Evolutionary conservation across 2,329 filamentous ascomycete species (phyloP), one percentile per base, ranked within the genome.

Genomic region (Clarireedia hainanense): DNA sequence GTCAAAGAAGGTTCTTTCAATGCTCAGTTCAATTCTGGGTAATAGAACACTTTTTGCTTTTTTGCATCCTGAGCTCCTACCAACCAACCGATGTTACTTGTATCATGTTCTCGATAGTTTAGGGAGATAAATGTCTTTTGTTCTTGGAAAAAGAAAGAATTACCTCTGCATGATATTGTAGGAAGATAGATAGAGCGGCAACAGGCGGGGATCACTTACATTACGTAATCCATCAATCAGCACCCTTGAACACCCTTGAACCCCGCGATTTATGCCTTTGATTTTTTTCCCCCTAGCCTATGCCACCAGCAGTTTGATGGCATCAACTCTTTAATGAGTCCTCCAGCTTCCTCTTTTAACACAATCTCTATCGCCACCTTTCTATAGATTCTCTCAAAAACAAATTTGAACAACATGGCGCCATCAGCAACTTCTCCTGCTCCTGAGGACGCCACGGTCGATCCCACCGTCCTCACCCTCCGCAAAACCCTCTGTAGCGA

Each of bases 401-500:
- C 3, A 34, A 49, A 12, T 2, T 7, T 7, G 30, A 49, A 27
- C 34, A 36, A 27, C 9, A 73, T 73, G 69, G 57, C 68, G 17
- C 65, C 67, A 40, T 66, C 67, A 59, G 63, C 66, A 37, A 67
- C 63, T n/a, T 68, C 61, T 34, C 62, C 63, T 24, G 43, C 60
- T 46, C 53, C 60, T 24, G 46, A 30, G 27, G 46, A 40, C 26
- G 26, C 27, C 7, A 40, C 50, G 12, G 51, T 57, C 15, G 69
- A 73, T 58, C 62, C 67, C 52, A 74, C 74, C 6, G 69, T 79
- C 58, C 60, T 69, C 45, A 67, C 70, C 36, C 71, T 95, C 52
- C 86, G 90, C 68, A 80, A 86, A 67, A 88, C 86, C 58, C 83
- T 99, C 58, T 85, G 80, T 65, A 86, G 88, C 49, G 94, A 97